Conservation (phyloP, 139 green algal genomes). For the Coelastrella sp. region DNA sequence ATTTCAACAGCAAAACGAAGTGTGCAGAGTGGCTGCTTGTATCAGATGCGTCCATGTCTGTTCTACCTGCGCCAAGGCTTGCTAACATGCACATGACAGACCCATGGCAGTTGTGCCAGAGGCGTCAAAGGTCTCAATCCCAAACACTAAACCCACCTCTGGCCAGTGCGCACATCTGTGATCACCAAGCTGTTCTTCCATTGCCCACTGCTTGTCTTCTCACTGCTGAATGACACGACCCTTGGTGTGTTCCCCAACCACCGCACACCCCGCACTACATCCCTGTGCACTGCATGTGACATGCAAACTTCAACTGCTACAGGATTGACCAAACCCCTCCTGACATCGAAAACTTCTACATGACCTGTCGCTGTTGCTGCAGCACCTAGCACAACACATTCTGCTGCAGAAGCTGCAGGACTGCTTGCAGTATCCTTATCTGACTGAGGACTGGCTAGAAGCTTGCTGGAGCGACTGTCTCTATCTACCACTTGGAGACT, state of each 20-base stretch:
- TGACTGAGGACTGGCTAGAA: neutral
- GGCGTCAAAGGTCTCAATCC: too few species aligned
- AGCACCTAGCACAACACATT: conserved; percentile 58
- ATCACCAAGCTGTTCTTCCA: conserved; percentile 72
- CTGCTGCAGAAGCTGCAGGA: neutral
- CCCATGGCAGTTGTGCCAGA: too few species aligned
- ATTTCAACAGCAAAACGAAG: neutral
- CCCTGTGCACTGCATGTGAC: conserved; percentile 47
- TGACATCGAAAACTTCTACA: conserved; percentile 70
- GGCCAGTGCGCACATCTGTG: conserved; percentile 70
- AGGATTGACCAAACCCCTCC: conserved; percentile 60
- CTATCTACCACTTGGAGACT: too few species aligned
- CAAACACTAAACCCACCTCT: neutral
- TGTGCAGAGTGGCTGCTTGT: neutral
- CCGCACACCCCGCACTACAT: conserved; percentile 60
- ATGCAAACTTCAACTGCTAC: conserved; percentile 46
- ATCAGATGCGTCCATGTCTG: too few species aligned
- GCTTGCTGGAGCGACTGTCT: too few species aligned
- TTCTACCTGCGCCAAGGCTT: too few species aligned
- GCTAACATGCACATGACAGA: too few species aligned
- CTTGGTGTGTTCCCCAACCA: conserved; percentile 81
- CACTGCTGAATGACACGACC: conserved; percentile 74
- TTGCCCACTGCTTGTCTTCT: conserved; percentile 51
- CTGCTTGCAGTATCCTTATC: neutral
- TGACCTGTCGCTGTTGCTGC: conserved; percentile 67